Conservation (phyloP, 2,329 filamentous ascomycete species). For the Niveomyces coronatus region DNA sequence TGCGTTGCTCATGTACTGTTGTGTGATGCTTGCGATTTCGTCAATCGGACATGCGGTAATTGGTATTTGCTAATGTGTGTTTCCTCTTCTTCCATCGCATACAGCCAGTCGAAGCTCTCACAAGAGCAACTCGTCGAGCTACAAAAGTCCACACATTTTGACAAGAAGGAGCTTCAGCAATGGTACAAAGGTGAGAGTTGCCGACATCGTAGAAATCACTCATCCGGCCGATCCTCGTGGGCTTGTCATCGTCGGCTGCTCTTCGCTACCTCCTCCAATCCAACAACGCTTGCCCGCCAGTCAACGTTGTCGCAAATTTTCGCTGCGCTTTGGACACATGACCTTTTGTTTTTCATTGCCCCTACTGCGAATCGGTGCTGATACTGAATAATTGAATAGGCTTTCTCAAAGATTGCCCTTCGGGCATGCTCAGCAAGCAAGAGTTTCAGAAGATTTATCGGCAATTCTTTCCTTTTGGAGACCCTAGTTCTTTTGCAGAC, state of each 20-base stretch:
- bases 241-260: not conserved
- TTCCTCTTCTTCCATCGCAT: constrained; percentile 5
- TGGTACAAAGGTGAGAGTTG: constrained; percentile 86
- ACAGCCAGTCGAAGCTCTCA: constrained; percentile 94
- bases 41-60: constrained; percentile 2
- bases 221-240: not conserved
- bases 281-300: no score
- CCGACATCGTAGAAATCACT: no score
- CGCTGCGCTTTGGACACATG: no score
- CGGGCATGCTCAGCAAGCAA: constrained; percentile 91
- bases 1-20: no score
- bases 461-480: constrained; percentile 98
- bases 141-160: constrained; percentile 94
- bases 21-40: not conserved
- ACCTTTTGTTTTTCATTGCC: not conserved
- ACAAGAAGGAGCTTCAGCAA: constrained; percentile 99
- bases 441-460: constrained; percentile 99
- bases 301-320: no score
- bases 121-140: constrained; percentile 92
- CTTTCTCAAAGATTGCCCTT: constrained; percentile 96
- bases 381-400: constrained; percentile 47
- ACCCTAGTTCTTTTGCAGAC: constrained; percentile 94
- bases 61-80: constrained; percentile 14
- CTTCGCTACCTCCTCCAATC: not conserved
- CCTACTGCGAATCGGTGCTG: not conserved